Evolutionary conservation across 2,329 filamentous ascomycete species (phyloP), one percentile per base, ranked within the genome.

Genomic region (Cucurbitaria berberidis): DNA sequence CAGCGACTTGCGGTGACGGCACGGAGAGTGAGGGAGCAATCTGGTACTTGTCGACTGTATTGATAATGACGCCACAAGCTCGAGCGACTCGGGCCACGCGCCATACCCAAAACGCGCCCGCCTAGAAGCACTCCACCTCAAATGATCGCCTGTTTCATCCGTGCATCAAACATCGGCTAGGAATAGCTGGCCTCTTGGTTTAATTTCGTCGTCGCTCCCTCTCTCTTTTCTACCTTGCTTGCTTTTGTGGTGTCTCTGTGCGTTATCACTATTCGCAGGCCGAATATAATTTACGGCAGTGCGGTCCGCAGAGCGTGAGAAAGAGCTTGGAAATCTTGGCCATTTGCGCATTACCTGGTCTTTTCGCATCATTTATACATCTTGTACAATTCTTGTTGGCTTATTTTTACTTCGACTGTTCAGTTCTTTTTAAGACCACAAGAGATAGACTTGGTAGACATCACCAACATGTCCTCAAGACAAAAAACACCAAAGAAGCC

Each of bases 401-500:
- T 45, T 40, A 40, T 40, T 16, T 18, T 45, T 42, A n/a, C 8
- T 18, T 41, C 40, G 30, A 34, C 29, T 11, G 8, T 11, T 30
- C 15, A n/a, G 2, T 5, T n/a, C 13, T 15, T 42, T 11, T 15
- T 26, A 5, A 5, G 24, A 10, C 21, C 13, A 15, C 29, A 16
- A 55, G 26, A 32, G 15, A 18, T 21, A 29, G 7, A 22, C 11
- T 15, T 18, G 39, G 24, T 48, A 57, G 57, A 43, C 55, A 45
- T 50, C 26, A 55, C 35, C 34, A 52, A 19, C 45, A 75, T 75
- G 72, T 67, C 72, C 22, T 63, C 70, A 16, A 62, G 63, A 51
- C 64, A 67, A 30, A 74, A 74, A 40, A 69, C 64, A n/a, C 64
- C 59, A 27, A 70, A 67, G 44, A 75, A 74, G 57, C 71, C 72